phyloP scores from a whole-genome alignment of 306 rosid genomes.

The Clitoria ternatea region DNA sequence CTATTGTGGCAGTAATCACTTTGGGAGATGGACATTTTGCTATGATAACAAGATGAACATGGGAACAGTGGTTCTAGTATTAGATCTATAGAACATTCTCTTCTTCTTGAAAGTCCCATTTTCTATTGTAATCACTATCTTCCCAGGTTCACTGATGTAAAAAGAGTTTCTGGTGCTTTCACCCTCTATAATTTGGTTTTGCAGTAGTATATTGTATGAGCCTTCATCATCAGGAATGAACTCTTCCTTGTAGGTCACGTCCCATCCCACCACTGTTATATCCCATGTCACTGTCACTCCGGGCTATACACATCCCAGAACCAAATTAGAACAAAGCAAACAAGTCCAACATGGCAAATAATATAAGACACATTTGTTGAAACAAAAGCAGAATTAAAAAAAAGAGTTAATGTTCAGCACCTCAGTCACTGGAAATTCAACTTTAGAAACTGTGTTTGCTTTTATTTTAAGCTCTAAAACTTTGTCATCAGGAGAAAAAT shows the following conservation, averaged over 20 bases:
- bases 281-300: conserved; percentile 88
- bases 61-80: conserved; percentile 59
- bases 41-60: conserved; percentile 42
- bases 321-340: neutral
- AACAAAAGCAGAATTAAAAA: neutral
- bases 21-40: neutral
- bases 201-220: conserved; percentile 62
- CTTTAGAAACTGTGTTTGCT: conserved; percentile 33
- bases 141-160: conserved; percentile 84
- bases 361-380: too few species aligned
- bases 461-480: conserved; percentile 42
- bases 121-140: conserved; percentile 56
- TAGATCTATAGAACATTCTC: conserved; percentile 58
- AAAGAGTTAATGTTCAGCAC: conserved; percentile 24
- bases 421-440: conserved; percentile 59
- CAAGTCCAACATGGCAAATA: neutral
- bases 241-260: conserved; percentile 81
- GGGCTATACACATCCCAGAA: conserved; percentile 29
- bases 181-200: conserved; percentile 54
- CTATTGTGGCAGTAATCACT: conserved; percentile 16
- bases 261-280: conserved; percentile 80
- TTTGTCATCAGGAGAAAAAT: conserved; percentile 54
- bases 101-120: conserved; percentile 63
- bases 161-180: conserved; percentile 69
- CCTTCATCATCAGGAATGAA: conserved; percentile 89